Conservation (phyloP, 176 grass and related monocot species). For the Carex pumila region DNA sequence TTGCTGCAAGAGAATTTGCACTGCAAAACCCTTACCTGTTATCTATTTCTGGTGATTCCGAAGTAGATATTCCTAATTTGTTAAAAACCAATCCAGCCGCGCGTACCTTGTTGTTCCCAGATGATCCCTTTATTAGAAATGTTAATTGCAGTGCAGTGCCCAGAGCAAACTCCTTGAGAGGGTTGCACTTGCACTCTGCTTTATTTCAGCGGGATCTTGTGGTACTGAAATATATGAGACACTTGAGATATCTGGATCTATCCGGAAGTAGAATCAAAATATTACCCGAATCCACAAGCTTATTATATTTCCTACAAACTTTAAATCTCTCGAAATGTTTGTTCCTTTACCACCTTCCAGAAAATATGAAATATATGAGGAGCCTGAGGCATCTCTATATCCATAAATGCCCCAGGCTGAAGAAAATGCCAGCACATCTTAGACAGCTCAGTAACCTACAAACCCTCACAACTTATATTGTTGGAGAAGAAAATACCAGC, state of each 20-base stretch:
- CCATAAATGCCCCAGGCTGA: background rate
- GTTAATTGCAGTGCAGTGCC: too few species aligned
- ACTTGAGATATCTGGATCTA: constrained; percentile 1
- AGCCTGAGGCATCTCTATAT: constrained; percentile 25
- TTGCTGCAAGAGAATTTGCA: background rate
- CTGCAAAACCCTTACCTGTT: background rate
- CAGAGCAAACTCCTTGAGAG: too few species aligned
- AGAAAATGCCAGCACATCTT: constrained; percentile 10
- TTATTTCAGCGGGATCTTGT: background rate
- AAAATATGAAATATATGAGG: constrained; percentile 29
- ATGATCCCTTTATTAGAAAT: background rate
- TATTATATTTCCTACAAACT: background rate
- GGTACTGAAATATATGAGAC: background rate
- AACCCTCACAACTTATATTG: constrained; percentile 8
- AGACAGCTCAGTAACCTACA: constrained; percentile 10
- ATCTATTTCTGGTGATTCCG: too few species aligned
- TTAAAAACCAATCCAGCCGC: too few species aligned
- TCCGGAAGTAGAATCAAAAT: background rate
- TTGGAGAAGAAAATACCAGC: background rate
- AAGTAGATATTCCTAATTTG: too few species aligned
- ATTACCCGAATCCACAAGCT: background rate
- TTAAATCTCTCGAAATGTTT: background rate
- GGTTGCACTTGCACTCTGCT: too few species aligned
- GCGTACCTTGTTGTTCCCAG: background rate
- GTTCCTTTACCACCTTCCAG: background rate